Percentiles rank a stretch among this genome's conserved stretches.
phyloP scores from a whole-genome alignment of 2,329 filamentous ascomycete genomes.

The Dendrostoma leiphaemia region DNA sequence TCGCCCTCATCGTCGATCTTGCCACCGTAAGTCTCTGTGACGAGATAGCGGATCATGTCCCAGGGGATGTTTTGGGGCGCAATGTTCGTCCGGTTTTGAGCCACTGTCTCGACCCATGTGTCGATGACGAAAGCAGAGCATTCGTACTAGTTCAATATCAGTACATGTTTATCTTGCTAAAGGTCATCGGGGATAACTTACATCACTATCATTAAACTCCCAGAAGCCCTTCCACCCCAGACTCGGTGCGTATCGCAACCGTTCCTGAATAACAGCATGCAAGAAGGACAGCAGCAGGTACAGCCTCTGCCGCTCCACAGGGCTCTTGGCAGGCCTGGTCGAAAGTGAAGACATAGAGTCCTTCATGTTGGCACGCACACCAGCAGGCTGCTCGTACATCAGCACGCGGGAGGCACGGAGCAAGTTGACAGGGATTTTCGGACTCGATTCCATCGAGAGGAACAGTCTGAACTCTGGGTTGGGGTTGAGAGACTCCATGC shows the following conservation, averaged over 20 bases:
- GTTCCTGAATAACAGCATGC: slow-evolving; percentile 93
- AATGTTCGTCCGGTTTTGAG: slow-evolving; percentile 85
- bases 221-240: slow-evolving; percentile 98
- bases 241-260: slow-evolving; percentile 88
- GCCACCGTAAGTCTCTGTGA: slow-evolving; percentile 94
- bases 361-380: slow-evolving; percentile 97
- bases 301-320: slow-evolving; percentile 85
- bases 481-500: slow-evolving; percentile 91
- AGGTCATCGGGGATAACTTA: slow-evolving; percentile 53
- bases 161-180: slow-evolving; percentile 5
- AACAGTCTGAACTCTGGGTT: slow-evolving; percentile 92
- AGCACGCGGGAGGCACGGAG: slow-evolving; percentile 89
- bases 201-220: slow-evolving; percentile 99
- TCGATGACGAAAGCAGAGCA: slow-evolving; percentile 96
- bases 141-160: slow-evolving; percentile 68
- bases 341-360: slow-evolving; percentile 87
- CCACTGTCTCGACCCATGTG: slow-evolving; percentile 82
- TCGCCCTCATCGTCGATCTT: slow-evolving; percentile 94
- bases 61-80: slow-evolving; percentile 92
- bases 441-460: slow-evolving; percentile 96
- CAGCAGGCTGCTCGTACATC: slow-evolving; percentile 97
- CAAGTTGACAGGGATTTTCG: slow-evolving; percentile 94
- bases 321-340: slow-evolving; percentile 71
- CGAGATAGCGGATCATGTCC: slow-evolving; percentile 88
- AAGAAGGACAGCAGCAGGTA: slow-evolving; percentile 92